Evolutionary conservation across 208 protist genomes (phyloP), one percentile per base, ranked within the genome.

Genomic region (Acanthamoeba triangularis): DNA sequence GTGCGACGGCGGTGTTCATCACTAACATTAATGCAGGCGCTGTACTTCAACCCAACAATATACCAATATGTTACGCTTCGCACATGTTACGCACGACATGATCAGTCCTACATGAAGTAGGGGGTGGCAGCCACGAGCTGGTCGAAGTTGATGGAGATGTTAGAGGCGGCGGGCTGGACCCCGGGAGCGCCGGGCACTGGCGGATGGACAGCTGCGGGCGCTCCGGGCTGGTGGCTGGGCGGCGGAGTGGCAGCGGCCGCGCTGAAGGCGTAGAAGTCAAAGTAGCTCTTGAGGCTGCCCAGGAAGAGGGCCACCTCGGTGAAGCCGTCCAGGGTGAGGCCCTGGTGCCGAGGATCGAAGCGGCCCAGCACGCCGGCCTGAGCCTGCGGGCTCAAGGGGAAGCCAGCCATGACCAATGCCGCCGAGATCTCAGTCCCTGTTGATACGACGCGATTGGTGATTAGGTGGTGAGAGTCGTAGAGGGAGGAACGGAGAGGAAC

Each of bases 231-330:
- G 49, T 52, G 69, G 69, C 33, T 23, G 69, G 8, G 13, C 69
- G 30, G 69, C 69, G n/a, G 69, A 28, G n/a, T n/a, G 28, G 65
- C 13, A 6, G 28, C 18, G 37, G 69, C 69, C 11, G 49, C 11
- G 20, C 20, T 25, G 59, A 23, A 1, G 16, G 59, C 59, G 20
- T 33, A 78, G 69, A 78, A 78, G 30, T 78, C 69, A 23, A 78
- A 78, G 69, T 78, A 78, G 69, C 30, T 44, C 30, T 10, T 30
- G 30, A 78, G 30, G 69, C 33, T 25, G 30, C 5, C 69, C 1
- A 78, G 69, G 69, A 44, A 78, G 33, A 78, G 69, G 30, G 69
- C 69, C 5, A 78, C 30, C 25, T 78, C 69, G 37, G 69, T 78
- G 69, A 44, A 78, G 69, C 16, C 69, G 0, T 78, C 69, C 2